Evolutionary conservation across 2,329 filamentous ascomycete genomes (phyloP).

Genomic region (Lachnum nothofagi): DNA sequence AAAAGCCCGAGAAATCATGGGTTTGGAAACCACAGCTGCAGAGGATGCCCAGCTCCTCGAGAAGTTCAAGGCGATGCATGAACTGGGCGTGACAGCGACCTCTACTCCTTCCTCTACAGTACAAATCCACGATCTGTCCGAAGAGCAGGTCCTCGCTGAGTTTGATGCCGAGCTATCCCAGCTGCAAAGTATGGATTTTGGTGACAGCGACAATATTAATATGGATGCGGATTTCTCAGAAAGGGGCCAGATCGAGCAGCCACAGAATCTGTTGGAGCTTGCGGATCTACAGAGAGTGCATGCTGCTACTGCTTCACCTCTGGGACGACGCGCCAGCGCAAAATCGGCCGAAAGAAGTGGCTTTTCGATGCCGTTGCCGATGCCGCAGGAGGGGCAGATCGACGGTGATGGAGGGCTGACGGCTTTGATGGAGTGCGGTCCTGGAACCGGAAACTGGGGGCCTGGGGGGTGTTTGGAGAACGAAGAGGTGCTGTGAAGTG

Average conservation of each 20-base stretch:
- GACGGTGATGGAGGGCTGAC: not conserved
- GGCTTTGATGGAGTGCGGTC: too few relatives aligned
- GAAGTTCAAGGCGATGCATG: slow-evolving; percentile 41
- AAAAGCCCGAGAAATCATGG: slow-evolving; percentile 46
- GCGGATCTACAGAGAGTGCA: slow-evolving; percentile 19
- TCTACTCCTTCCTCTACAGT: not conserved
- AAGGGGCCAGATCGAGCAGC: not conserved
- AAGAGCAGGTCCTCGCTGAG: slow-evolving; percentile 20
- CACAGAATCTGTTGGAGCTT: slow-evolving; percentile 7
- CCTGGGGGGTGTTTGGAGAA: too few relatives aligned
- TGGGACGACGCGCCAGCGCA: slow-evolving; percentile 14
- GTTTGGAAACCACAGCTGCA: slow-evolving; percentile 44
- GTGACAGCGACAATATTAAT: too few relatives aligned
- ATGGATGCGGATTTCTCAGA: too few relatives aligned
- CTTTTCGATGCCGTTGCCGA: not conserved
- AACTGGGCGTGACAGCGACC: not conserved
- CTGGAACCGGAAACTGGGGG: too few relatives aligned
- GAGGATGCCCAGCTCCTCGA: slow-evolving; percentile 49
- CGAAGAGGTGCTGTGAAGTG: too few relatives aligned
- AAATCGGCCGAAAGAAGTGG: not conserved
- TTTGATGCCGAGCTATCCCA: slow-evolving; percentile 19
- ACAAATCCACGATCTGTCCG: slow-evolving; percentile 5
- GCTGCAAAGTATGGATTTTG: slow-evolving; percentile 10
- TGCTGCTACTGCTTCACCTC: slow-evolving; percentile 19
- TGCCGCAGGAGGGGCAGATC: not conserved